Conservation (phyloP, 2,329 filamentous ascomycete species). For the Penicillium sp. region DNA sequence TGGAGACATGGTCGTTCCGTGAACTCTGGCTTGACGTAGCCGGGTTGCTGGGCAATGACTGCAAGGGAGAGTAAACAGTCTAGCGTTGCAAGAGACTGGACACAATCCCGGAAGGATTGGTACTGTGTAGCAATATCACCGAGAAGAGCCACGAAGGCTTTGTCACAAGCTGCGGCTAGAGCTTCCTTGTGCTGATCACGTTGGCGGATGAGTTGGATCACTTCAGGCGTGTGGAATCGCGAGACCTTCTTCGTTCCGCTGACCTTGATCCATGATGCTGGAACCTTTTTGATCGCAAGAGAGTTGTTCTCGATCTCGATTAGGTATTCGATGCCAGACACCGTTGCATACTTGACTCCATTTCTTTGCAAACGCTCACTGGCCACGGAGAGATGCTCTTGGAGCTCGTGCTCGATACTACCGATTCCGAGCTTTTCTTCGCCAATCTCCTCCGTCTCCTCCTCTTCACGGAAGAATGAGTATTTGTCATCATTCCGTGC, state of each 20-base stretch:
- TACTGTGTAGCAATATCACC: slow-evolving; percentile 80
- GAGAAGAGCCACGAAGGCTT: slow-evolving; percentile 76
- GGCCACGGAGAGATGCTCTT: slow-evolving; percentile 74
- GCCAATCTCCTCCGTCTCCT: slow-evolving; percentile 87
- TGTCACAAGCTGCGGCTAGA: slow-evolving; percentile 87
- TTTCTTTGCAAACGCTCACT: slow-evolving; percentile 75
- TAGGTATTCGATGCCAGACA: slow-evolving; percentile 90
- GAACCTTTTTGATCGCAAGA: slow-evolving; percentile 78
- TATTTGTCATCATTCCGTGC: slow-evolving; percentile 92
- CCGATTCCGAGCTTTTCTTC: slow-evolving; percentile 90
- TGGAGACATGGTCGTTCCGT: slow-evolving; percentile 70
- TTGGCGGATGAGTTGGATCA: slow-evolving; percentile 80
- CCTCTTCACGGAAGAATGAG: slow-evolving; percentile 83
- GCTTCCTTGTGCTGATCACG: slow-evolving; percentile 95
- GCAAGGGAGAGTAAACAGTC: slow-evolving; percentile 90
- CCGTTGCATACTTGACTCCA: slow-evolving; percentile 78
- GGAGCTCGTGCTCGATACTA: slow-evolving; percentile 87
- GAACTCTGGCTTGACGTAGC: slow-evolving; percentile 80
- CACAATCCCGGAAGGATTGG: slow-evolving; percentile 84
- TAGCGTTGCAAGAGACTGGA: slow-evolving; percentile 82
- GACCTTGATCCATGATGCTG: slow-evolving; percentile 93
- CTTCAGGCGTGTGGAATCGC: slow-evolving; percentile 92
- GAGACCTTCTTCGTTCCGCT: slow-evolving; percentile 91
- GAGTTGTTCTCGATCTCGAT: slow-evolving; percentile 83
- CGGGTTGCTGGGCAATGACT: slow-evolving; percentile 80